Percentiles rank a stretch among this genome's conserved stretches.
Evolutionary conservation across 1,139 yeast species (phyloP).

Genomic region (Candida sojae): DNA sequence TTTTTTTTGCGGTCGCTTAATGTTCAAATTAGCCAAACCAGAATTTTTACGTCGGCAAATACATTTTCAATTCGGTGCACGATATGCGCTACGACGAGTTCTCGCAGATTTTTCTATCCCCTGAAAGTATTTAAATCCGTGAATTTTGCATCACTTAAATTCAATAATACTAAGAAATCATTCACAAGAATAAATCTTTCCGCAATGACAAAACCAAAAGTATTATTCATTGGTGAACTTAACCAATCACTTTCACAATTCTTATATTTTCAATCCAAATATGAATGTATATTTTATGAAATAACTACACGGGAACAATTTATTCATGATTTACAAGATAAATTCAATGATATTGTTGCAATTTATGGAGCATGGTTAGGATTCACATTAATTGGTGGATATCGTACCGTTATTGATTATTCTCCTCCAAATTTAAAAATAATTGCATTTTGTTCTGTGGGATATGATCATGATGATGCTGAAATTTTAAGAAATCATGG

Average conservation of each 20-base stretch:
- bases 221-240: constrained; percentile 46
- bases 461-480: constrained; percentile 63
- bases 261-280: constrained; percentile 34
- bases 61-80: too few relatives aligned
- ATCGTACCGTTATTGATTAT: constrained; percentile 49
- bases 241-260: constrained; percentile 27
- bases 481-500: constrained; percentile 35
- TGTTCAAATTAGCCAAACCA: too few relatives aligned
- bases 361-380: constrained; percentile 70
- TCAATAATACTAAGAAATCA: too few relatives aligned
- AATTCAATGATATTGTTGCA: constrained; percentile 48
- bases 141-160: too few relatives aligned
- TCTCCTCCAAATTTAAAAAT: constrained; percentile 57
- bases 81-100: too few relatives aligned
- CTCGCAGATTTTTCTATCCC: too few relatives aligned
- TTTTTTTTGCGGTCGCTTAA: too few relatives aligned
- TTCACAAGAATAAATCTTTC: constrained; percentile 2
- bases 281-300: constrained; percentile 44
- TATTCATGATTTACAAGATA: constrained; percentile 27
- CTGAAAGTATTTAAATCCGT: too few relatives aligned
- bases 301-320: constrained; percentile 45
- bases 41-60: too few relatives aligned
- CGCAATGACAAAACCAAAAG: constrained; percentile 27
- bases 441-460: constrained; percentile 71
- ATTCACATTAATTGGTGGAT: constrained; percentile 51